These are phyloP conservation scores for Debaryomyces subglobosus DNA, from an alignment of 1,139 yeast genomes.

Conservation along the genomic window DNA sequence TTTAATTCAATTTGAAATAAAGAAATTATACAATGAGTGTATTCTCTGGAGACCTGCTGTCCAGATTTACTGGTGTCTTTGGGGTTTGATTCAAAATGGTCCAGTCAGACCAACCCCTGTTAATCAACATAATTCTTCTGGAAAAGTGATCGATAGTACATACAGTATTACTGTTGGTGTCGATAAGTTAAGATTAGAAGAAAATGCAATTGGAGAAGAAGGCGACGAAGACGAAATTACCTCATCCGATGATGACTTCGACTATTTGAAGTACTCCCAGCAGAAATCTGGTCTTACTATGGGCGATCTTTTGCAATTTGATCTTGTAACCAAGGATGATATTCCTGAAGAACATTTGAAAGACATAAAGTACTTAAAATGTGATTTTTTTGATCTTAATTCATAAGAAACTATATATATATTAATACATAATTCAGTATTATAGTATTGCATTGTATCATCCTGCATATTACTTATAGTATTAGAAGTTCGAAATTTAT, in stretches of 20 bases:
- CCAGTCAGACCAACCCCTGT: slow-evolving; percentile 25
- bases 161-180: slow-evolving; percentile 43
- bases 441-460: neutral
- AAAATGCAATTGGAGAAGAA: slow-evolving; percentile 17
- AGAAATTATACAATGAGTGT: slow-evolving; percentile 62
- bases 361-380: slow-evolving; percentile 46
- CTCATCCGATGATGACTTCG: slow-evolving; percentile 70
- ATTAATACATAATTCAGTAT: neutral
- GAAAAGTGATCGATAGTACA: slow-evolving; percentile 41
- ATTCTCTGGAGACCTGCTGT: slow-evolving; percentile 82
- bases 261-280: slow-evolving; percentile 72
- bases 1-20: slow-evolving; percentile 55
- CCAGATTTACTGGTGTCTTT: slow-evolving; percentile 80
- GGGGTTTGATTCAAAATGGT: slow-evolving; percentile 88
- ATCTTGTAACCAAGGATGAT: slow-evolving; percentile 46
- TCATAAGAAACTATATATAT: neutral
- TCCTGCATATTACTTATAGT: neutral
- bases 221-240: slow-evolving; percentile 36
- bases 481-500: neutral
- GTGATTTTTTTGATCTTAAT: slow-evolving; percentile 32
- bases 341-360: slow-evolving; percentile 27
- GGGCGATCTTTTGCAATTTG: slow-evolving; percentile 73
- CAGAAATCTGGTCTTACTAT: slow-evolving; percentile 75
- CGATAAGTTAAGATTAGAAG: slow-evolving; percentile 32
- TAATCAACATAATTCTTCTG: slow-evolving; percentile 21